Evolutionary conservation across 2,329 filamentous ascomycete species (phyloP), one percentile per base, ranked within the genome.

Genomic region (Neopestalotiopsis sp.): DNA sequence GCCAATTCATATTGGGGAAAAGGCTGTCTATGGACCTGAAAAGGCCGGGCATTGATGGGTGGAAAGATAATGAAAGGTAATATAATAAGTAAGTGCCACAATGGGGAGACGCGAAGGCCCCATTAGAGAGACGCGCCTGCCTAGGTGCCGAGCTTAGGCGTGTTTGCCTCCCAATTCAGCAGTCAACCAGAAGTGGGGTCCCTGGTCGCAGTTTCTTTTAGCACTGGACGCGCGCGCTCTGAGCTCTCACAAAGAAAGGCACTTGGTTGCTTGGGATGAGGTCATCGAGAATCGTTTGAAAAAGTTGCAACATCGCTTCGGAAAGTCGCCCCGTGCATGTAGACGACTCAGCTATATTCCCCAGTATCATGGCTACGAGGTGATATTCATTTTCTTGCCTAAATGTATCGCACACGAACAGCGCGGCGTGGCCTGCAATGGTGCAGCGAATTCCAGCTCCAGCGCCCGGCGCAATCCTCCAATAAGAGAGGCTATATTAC

Each of bases 401-500:
- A 66, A 28, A 69, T 69, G 68, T 69, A 69, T 69, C 60, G 65
- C 49, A 59, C 65, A 32, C 61, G 58, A n/a, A 62, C 56, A 34
- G 58, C 49, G 56, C 67, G 67, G n/a, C 73, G 63, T 60, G 73
- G 73, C 70, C 71, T 73, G 32, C 71, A 56, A 71, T 72, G 74
- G 72, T 71, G 72, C 69, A 71, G 64, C 64, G 52, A 42, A 32
- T 32, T 69, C 65, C 34, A 38, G 52, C 52, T 69, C 65, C 34
- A 38, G 52, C 52, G 69, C 65, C 63, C 34, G 2, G 65, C 42
- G 28, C 73, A 68, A 49, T 60, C 66, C 32, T 71, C 69, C 32
- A 73, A 64, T 64, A 45, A 71, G 69, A 71, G 86, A 67, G 79
- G 78, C 69, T 84, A 86, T 65, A 81, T 84, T 67, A 87, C 85